Evolutionary conservation across 805 yeast species (phyloP).

Genomic region (Danielia oregonensis): DNA sequence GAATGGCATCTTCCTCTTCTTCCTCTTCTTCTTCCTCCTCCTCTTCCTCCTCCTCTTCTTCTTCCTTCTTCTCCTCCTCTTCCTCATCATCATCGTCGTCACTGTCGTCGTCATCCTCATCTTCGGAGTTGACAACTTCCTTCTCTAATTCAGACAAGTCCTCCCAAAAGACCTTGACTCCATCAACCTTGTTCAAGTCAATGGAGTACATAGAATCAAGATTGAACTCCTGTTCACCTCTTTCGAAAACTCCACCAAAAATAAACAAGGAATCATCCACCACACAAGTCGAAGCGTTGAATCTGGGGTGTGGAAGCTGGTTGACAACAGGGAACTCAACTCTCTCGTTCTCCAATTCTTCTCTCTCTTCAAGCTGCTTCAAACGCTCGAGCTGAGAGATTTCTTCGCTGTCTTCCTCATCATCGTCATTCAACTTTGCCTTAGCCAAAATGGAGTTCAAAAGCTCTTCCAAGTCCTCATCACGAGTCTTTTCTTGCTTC

Average conservation of each 20-base stretch:
- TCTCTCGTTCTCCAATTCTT: conserved; percentile 37
- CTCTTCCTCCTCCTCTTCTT: conserved; percentile 54
- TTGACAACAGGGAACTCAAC: conserved; percentile 53
- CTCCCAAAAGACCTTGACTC: conserved; percentile 88
- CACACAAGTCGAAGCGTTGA: conserved; percentile 81
- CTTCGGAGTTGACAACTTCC: conserved; percentile 59
- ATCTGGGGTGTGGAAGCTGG: conserved; percentile 81
- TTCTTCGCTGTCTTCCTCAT: conserved; percentile 35
- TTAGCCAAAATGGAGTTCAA: conserved; percentile 70
- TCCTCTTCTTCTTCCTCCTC: conserved; percentile 63
- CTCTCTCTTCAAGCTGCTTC: conserved; percentile 34
- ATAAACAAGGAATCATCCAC: conserved; percentile 80
- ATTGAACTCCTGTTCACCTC: conserved; percentile 79
- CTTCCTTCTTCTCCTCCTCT: conserved; percentile 42
- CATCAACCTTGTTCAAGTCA: conserved; percentile 83
- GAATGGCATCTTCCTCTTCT: conserved; percentile 64
- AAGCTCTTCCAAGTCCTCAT: conserved; percentile 78
- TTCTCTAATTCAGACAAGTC: conserved; percentile 57
- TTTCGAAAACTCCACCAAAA: conserved; percentile 88
- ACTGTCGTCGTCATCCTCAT: conserved; percentile 47
- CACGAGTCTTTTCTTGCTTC: conserved; percentile 52
- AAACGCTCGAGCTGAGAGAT: conserved; percentile 34
- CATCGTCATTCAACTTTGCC: conserved; percentile 63
- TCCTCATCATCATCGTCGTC: conserved; percentile 61
- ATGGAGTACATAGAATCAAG: conserved; percentile 84